phyloP scores from a whole-genome alignment of 352 stramenopile genomes.

The Pythium biforme region DNA sequence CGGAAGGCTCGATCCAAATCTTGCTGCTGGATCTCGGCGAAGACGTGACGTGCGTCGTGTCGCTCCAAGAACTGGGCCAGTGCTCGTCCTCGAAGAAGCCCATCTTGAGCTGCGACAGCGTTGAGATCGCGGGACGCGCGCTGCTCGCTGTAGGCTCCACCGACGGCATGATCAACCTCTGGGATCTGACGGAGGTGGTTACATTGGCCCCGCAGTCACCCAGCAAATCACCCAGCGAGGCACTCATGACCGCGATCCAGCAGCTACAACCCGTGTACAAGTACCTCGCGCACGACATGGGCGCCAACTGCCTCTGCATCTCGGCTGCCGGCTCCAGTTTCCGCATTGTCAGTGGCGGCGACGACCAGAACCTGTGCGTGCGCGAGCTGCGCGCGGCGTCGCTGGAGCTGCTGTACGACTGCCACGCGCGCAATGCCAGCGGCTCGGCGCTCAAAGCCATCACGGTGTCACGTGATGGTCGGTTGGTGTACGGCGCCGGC shows the following conservation, averaged over 20 bases:
- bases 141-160: constrained; percentile 78
- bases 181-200: constrained; percentile 43
- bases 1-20: constrained; percentile 66
- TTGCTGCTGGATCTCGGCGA: constrained; percentile 53
- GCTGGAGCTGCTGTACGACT: constrained; percentile 36
- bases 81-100: constrained; percentile 70
- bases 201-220: not conserved
- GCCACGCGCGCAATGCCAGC: constrained; percentile 57
- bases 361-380: constrained; percentile 73
- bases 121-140: constrained; percentile 36
- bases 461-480: constrained; percentile 38
- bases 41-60: constrained; percentile 19
- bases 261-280: constrained; percentile 39
- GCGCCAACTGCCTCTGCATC: constrained; percentile 68
- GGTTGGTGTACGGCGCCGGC: constrained; percentile 59
- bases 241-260: constrained; percentile 20
- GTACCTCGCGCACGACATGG: constrained; percentile 86
- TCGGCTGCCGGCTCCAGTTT: constrained; percentile 33
- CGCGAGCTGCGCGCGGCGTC: constrained; percentile 36
- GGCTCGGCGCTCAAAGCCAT: constrained; percentile 84
- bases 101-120: constrained; percentile 65
- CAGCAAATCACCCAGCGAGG: not conserved
- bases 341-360: constrained; percentile 71
- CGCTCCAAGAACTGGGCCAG: constrained; percentile 43
- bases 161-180: constrained; percentile 78